phyloP scores from a whole-genome alignment of 192 early-diverging fungal genomes.

The Gorgonomyces haynaldii region DNA sequence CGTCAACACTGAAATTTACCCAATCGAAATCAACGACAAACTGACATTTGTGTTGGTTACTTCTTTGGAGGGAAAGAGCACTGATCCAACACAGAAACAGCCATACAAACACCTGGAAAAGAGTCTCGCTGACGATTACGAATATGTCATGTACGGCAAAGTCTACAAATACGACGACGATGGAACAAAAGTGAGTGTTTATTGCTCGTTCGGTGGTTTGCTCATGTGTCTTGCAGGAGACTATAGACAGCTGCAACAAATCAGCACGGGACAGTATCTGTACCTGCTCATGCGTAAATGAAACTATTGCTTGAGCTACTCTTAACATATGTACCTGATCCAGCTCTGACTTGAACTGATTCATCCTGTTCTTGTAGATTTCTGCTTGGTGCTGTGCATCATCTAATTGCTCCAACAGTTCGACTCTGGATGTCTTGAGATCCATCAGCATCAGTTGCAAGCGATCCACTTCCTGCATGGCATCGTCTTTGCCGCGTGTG shows the following conservation, averaged over 20 bases:
- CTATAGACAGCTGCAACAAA: slow-evolving; percentile 64
- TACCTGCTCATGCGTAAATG: slow-evolving; percentile 77
- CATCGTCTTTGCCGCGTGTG: slow-evolving; percentile 8
- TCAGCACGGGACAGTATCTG: slow-evolving; percentile 78
- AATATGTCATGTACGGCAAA: slow-evolving; percentile 98
- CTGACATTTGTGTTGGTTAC: slow-evolving; percentile 71
- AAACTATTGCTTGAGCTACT: no score
- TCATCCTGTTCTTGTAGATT: slow-evolving; percentile 12
- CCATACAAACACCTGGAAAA: slow-evolving; percentile 35
- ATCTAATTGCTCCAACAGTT: slow-evolving; percentile 31
- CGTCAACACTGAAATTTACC: slow-evolving; percentile 91
- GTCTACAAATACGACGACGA: slow-evolving; percentile 91
- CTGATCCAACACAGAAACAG: slow-evolving; percentile 30
- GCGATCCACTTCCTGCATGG: slow-evolving; percentile 16
- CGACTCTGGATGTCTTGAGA: slow-evolving; percentile 25
- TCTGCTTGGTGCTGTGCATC: slow-evolving; percentile 24
- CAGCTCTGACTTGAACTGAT: slow-evolving; percentile 8
- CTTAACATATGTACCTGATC: no score
- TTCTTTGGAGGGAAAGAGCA: slow-evolving; percentile 39
- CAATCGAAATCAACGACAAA: slow-evolving; percentile 72
- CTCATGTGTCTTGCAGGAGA: slow-evolving; percentile 84
- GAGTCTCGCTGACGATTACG: slow-evolving; percentile 83
- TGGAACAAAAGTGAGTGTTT: slow-evolving; percentile 69
- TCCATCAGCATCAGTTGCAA: slow-evolving; percentile 32
- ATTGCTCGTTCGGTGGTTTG: slow-evolving; percentile 83